These are phyloP conservation scores for Pezicula rhizophila DNA, from an alignment of 2,329 filamentous ascomycete genomes.

Conservation along the genomic window DNA sequence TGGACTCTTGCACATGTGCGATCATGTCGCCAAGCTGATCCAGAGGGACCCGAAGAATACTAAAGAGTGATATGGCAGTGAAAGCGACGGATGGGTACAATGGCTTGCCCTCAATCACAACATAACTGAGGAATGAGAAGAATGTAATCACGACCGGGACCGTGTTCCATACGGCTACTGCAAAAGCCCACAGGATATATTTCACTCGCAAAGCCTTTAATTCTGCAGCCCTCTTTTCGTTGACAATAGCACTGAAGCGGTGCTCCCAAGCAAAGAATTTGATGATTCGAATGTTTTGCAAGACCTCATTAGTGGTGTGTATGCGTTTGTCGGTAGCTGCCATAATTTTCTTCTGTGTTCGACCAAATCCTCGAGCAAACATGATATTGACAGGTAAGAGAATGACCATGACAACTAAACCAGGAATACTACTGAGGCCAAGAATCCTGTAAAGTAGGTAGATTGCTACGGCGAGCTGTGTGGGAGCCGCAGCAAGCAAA, in stretches of 20 bases:
- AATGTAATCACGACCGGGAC: slow-evolving; percentile 94
- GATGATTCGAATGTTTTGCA: slow-evolving; percentile 97
- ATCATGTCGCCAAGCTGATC: slow-evolving; percentile 99
- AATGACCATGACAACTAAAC: slow-evolving; percentile 82
- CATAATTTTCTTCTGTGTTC: slow-evolving; percentile 85
- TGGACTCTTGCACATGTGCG: slow-evolving; percentile 93
- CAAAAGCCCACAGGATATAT: slow-evolving; percentile 86
- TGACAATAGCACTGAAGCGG: slow-evolving; percentile 77
- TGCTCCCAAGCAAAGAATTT: slow-evolving; percentile 99
- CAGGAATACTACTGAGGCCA: slow-evolving; percentile 88
- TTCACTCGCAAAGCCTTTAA: slow-evolving; percentile 71
- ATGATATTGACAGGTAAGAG: slow-evolving; percentile 86
- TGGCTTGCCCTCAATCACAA: slow-evolving; percentile 79
- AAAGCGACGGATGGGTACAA: slow-evolving; percentile 91
- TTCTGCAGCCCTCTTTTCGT: slow-evolving; percentile 79
- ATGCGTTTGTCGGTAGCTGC: slow-evolving; percentile 92
- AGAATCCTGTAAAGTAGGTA: slow-evolving; percentile 82
- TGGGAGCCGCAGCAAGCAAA: slow-evolving; percentile 84
- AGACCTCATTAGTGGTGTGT: slow-evolving; percentile 90
- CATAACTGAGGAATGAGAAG: slow-evolving; percentile 92
- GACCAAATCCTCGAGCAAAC: slow-evolving; percentile 79
- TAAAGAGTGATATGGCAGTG: slow-evolving; percentile 92
- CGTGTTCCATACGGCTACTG: slow-evolving; percentile 94
- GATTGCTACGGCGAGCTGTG: slow-evolving; percentile 78
- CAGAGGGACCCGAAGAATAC: slow-evolving; percentile 83